These are phyloP conservation scores for Fusarium sp. DNA, from an alignment of 2,329 filamentous ascomycete species.

Conservation along the genomic window DNA sequence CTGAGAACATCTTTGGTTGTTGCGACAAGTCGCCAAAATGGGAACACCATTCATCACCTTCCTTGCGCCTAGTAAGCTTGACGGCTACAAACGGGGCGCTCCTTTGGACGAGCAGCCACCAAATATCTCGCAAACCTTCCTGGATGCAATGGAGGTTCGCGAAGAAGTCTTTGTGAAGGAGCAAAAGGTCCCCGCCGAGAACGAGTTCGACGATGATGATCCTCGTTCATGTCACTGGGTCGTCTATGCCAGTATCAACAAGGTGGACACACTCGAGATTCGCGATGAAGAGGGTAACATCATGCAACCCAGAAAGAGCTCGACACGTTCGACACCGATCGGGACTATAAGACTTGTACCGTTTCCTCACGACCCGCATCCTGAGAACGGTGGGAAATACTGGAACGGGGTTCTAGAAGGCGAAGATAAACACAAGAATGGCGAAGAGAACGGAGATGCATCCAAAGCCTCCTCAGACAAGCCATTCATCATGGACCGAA, in stretches of 20 bases:
- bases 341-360: slow-evolving; percentile 85
- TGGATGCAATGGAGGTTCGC: slow-evolving; percentile 72
- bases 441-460: not conserved
- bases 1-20: not conserved
- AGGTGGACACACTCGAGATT: slow-evolving; percentile 55
- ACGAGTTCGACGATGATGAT: slow-evolving; percentile 87
- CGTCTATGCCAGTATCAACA: slow-evolving; percentile 75
- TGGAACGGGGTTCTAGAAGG: slow-evolving; percentile 55
- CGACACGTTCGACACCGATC: slow-evolving; percentile 63
- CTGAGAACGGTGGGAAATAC: slow-evolving; percentile 61
- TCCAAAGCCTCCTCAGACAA: slow-evolving; percentile 5
- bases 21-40: slow-evolving; percentile 49
- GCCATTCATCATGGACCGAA: slow-evolving; percentile 52
- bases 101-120: slow-evolving; percentile 57
- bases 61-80: slow-evolving; percentile 62
- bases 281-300: slow-evolving; percentile 57
- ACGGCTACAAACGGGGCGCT: slow-evolving; percentile 57
- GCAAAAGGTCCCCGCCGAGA: slow-evolving; percentile 68
- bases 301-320: slow-evolving; percentile 56
- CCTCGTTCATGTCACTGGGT: slow-evolving; percentile 86
- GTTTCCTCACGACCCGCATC: slow-evolving; percentile 78
- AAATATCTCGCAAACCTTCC: slow-evolving; percentile 65
- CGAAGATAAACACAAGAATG: slow-evolving; percentile 16
- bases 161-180: slow-evolving; percentile 70
- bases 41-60: slow-evolving; percentile 62